Conservation (phyloP, 345 rosid species). For the Salix dunnii region DNA sequence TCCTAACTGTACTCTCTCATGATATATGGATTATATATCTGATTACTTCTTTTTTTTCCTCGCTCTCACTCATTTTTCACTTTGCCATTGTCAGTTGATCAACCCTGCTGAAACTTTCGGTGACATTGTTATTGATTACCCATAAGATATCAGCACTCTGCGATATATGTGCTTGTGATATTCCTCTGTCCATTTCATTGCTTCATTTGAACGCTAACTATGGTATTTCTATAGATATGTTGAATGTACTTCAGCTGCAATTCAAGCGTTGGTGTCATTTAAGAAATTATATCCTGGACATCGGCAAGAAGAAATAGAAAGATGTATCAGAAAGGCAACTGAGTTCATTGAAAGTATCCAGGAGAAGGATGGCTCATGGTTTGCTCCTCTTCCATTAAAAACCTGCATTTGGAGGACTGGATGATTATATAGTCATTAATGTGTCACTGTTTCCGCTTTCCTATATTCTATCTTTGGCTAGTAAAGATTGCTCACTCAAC, state of each 20-base stretch:
- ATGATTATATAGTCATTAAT: neutral
- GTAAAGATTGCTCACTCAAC: neutral
- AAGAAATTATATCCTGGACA: conserved; percentile 69
- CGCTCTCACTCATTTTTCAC: neutral
- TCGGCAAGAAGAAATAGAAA: conserved; percentile 63
- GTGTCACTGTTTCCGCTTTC: neutral
- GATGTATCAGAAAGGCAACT: conserved; percentile 64
- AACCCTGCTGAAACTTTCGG: conserved; percentile 99
- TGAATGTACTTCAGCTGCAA: conserved; percentile 92
- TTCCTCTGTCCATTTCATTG: neutral
- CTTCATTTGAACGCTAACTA: neutral
- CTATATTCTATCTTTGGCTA: neutral
- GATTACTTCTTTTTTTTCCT: neutral
- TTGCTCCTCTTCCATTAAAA: conserved; percentile 25
- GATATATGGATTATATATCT: neutral
- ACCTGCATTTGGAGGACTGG: neutral
- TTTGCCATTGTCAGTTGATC: conserved; percentile 49
- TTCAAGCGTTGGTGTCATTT: conserved; percentile 78
- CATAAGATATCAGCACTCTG: conserved; percentile 53
- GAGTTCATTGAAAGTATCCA: conserved; percentile 67
- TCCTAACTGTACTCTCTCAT: neutral
- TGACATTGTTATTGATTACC: conserved; percentile 91
- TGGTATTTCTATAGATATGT: conserved; percentile 50
- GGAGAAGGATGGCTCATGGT: conserved; percentile 92
- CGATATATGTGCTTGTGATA: conserved; percentile 4